Base-by-base conservation (phyloP, 768 basidiomycete species). In the Termitomyces bulborhizus region DNA sequence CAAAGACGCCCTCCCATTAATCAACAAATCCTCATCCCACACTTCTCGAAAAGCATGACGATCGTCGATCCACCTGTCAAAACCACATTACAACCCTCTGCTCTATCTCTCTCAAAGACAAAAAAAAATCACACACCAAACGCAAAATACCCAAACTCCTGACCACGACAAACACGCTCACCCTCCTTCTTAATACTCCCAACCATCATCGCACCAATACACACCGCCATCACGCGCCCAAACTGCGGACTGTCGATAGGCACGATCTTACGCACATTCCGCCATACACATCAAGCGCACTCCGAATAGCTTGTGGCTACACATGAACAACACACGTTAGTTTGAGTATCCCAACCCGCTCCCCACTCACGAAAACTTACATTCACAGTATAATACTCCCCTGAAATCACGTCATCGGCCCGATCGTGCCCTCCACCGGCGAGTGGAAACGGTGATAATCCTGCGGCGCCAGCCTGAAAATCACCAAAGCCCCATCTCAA, bases 381-480 rank as follows among this genome's bases (percentile, higher is more conserved):
- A 54, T 94, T 96, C 58, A 97, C 96, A 0, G 97, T 98, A 70
- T 97, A 98, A 70, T 97, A 98, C 65, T 96, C 93, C 6, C 96
- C 96, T 3, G 83, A 60, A 53, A 98, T 89, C 63, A 88, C 6
- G 82, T 84, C 83, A 94, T 92, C 34, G 75, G 75, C 16, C 94
- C 95, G 29, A 98, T 81, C 37, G 68, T 81, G 0, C 94, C 93
- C 57, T 91, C 90, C 21, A 95, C 89, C 0, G 92, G 90, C 0
- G 82, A 82, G 66, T 92, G 90, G 79, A 94, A 97, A 1, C 95
- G 87, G 69, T 98, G 95, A 64, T 98, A 98, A 63, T 98, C 95
- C 71, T 95, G 90, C 0, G 94, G 94, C 1, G 94, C 94, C 18
- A 97, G 74, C 16, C 95, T 77, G 73, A 98, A 98, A 54, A 97